Evolutionary conservation across 2,329 filamentous ascomycete species (phyloP).

Genomic region (Achaetomium macrosporum): DNA sequence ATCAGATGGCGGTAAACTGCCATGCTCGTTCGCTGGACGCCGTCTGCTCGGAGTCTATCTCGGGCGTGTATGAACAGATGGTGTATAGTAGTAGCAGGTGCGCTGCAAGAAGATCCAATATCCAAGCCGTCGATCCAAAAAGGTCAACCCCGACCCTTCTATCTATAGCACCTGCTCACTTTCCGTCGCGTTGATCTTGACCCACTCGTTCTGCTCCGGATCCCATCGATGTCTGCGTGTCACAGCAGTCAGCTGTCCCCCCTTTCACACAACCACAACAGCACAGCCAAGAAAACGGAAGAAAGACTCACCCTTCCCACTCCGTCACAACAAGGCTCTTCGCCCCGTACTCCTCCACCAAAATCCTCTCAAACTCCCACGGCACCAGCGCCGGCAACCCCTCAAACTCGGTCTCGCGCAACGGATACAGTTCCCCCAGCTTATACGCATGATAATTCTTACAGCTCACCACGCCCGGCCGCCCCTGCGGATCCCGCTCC

Average conservation of each 20-base stretch:
- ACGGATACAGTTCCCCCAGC: conserved; percentile 66
- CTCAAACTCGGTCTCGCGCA: conserved; percentile 69
- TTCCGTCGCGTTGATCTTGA: conserved; percentile 33
- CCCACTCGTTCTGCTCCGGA: conserved; percentile 53
- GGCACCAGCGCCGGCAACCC: conserved; percentile 66
- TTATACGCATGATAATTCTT: conserved; percentile 73
- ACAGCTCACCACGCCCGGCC: conserved; percentile 67
- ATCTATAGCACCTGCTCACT: background rate
- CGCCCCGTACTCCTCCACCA: conserved; percentile 60
- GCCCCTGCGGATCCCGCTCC: conserved; percentile 53
- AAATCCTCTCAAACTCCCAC: conserved; percentile 59
- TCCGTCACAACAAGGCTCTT: conserved; percentile 55
- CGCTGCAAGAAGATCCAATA: too few species aligned
- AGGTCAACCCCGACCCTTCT: too few species aligned
- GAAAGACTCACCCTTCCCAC: conserved; percentile 52
- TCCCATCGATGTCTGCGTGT: conserved; percentile 53
- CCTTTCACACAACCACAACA: background rate
- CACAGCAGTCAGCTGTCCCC: conserved; percentile 16
- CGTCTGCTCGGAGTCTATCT: too few species aligned
- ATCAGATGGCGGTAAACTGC: too few species aligned
- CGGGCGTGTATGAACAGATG: too few species aligned
- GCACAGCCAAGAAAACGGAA: background rate
- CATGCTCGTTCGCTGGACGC: too few species aligned
- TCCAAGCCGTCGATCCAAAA: too few species aligned
- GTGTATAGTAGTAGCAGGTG: too few species aligned